These are phyloP conservation scores for Coemansia sp. DNA, from an alignment of 192 early-diverging fungal species.

Conservation along the genomic window DNA sequence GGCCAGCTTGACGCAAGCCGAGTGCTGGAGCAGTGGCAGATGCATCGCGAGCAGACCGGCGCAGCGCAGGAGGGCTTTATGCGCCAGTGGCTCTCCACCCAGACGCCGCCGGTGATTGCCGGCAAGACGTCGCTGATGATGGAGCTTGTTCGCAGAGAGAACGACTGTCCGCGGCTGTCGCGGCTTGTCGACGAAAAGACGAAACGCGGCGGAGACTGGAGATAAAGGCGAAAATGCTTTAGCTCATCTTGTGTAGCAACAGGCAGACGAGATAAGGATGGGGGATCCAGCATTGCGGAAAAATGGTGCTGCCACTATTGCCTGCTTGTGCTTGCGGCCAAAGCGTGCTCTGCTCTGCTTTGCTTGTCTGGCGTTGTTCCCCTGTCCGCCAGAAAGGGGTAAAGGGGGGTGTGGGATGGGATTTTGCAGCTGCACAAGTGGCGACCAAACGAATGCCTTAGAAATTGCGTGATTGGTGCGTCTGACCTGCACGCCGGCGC, in stretches of 20 bases:
- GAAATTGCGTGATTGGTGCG: constrained; percentile 30
- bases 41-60: constrained; percentile 43
- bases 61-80: constrained; percentile 31
- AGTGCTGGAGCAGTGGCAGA: constrained; percentile 52
- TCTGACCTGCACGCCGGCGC: background rate
- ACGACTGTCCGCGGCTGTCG: constrained; percentile 29
- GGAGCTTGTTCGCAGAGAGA: constrained; percentile 19
- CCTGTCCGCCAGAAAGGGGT: background rate
- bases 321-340: too few relatives aligned
- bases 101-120: constrained; percentile 34
- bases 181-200: background rate
- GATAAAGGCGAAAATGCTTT: background rate
- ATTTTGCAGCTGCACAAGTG: background rate
- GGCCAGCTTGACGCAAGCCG: constrained; percentile 38
- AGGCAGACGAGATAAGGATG: too few relatives aligned
- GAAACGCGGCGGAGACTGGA: background rate
- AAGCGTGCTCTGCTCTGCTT: too few relatives aligned
- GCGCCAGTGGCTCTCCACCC: constrained; percentile 30
- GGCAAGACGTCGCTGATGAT: constrained; percentile 23
- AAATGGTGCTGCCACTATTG: too few relatives aligned
- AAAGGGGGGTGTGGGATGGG: background rate
- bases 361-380: too few relatives aligned
- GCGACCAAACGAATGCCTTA: background rate
- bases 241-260: too few relatives aligned
- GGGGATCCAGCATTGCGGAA: too few relatives aligned